Base-by-base conservation (phyloP, 768 basidiomycete species). In the Mycena venus region DNA sequence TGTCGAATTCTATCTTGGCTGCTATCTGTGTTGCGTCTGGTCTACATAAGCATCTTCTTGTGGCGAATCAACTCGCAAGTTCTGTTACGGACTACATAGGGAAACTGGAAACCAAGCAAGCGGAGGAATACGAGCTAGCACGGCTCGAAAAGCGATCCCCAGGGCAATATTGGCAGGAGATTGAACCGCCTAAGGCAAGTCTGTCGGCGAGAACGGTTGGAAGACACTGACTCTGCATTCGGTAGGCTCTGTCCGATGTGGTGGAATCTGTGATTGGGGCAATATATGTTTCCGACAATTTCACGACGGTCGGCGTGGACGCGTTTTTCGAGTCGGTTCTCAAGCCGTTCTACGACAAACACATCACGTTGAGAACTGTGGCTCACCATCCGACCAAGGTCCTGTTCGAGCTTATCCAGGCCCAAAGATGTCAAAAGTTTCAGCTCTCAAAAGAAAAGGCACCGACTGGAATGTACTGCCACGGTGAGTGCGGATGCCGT, bases 231-330 rank as follows among this genome's bases (percentile, higher is more conserved):
- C 29, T 19, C 0, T 19, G 10, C 21, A 11, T 49, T 51, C 61
- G 15, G 23, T 79, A 96, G 95, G 89, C 87, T 11, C 86, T 96
- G 23, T 94, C 94, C 10, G 95, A 96, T 81, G 87, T 96, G 31
- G 88, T 96, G 25, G 95, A 97, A 82, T 92, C 95, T 3, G 86
- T 94, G 47, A 85, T 95, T 40, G 96, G 95, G 11, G 95, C 94
- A 12, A 84, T 95, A 61, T 95, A 92, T 82, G 89, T 96, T 74
- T 94, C 92, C 25, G 95, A 96, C 79, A 86, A 89, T 67, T 94
- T 92, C 82, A 88, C 90, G 21, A 88, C 88, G 29, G 83, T 84
- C 63, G 93, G 94, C 5, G 88, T 88, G 29, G 89, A 93, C 78
- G 83, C 84, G 0, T 86, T 96, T 77, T 96, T 94, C 83, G 87